Evolutionary conservation across 768 basidiomycete genomes (phyloP), one percentile per base, ranked within the genome.

Genomic region (Pleurotus djamor): DNA sequence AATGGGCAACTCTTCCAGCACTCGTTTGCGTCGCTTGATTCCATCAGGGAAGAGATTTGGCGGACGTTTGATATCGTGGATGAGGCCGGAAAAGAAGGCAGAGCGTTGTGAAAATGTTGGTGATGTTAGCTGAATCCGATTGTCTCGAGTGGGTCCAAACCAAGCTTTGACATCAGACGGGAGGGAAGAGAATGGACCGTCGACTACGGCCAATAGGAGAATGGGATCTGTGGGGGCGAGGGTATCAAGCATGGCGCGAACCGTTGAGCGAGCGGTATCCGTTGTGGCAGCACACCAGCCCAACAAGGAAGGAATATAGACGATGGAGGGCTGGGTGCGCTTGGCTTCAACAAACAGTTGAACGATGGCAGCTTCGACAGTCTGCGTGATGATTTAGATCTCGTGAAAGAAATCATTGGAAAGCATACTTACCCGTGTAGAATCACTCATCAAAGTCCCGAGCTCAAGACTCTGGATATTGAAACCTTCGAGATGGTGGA

Each of bases 281-380:
- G 89, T 83, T 21, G 98, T 84, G 2, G 94, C 86, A 0, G 86
- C 78, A 63, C 90, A 91, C 95, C 96, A 98, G 0, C 88, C 83
- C 1, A 85, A 67, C 5, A 99, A 83, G 1, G 93, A 91, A 0
- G 96, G 96, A 34, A 99, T 92, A 71, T 96, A 98, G 50, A 99
- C 84, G 38, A 98, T 89, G 0, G 94, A 95, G 0, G 97, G 97
- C 65, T 96, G 95, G 69, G 97, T 93, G 32, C 96, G 87, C 69
- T 98, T 98, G 0, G 96, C 97, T 71, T 99, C 97, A 17, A 96
- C 83, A 67, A 99, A 98, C 14, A 97, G 79, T 65, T 98, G 96
- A 4, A 98, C 94, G 57, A 98, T 87, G 2, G 92, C 89, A 1
- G 97, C 92, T 73, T 99, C 97, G 4, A 86, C 74, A 1, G 93